Conservation (phyloP, 345 rosid species). For the Gossypium raimondii region DNA sequence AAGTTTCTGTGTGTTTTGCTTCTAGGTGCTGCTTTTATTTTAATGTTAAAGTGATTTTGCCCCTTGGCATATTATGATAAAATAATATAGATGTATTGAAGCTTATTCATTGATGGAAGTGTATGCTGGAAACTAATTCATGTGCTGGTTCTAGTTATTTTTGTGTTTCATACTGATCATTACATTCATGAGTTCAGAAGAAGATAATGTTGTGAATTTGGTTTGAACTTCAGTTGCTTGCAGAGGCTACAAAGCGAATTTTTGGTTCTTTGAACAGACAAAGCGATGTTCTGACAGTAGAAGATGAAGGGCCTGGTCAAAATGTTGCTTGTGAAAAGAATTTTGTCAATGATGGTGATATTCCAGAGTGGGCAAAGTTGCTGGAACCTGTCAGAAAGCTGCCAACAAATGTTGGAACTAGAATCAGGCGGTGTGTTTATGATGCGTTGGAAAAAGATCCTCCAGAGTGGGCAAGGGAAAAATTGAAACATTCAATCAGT, state of each 20-base stretch:
- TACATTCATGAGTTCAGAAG: not conserved
- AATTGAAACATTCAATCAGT: conserved; percentile 84
- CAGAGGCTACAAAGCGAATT: conserved; percentile 80
- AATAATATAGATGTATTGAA: not conserved
- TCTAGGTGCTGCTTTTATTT: not conserved
- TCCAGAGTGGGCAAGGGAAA: conserved; percentile 90
- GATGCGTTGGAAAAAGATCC: conserved; percentile 77
- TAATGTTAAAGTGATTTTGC: not conserved
- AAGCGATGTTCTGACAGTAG: conserved; percentile 54
- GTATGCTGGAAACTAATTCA: not conserved
- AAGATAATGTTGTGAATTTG: conserved; percentile 12
- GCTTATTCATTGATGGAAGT: not conserved
- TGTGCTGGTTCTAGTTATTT: not conserved
- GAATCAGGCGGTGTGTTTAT: conserved; percentile 88
- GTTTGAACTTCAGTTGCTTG: conserved; percentile 74
- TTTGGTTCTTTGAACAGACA: conserved; percentile 57
- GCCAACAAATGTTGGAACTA: conserved; percentile 97
- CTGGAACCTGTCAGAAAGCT: conserved; percentile 89
- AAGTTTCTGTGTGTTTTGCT: not conserved
- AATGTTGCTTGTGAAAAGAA: conserved; percentile 45
- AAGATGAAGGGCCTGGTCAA: conserved; percentile 59
- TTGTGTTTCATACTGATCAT: not conserved
- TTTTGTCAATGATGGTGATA: conserved; percentile 39
- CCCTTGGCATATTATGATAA: not conserved
- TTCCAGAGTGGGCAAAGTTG: conserved; percentile 84